Base-by-base conservation (phyloP, 139 green algal genomes). In the Chlorella vulgaris region DNA sequence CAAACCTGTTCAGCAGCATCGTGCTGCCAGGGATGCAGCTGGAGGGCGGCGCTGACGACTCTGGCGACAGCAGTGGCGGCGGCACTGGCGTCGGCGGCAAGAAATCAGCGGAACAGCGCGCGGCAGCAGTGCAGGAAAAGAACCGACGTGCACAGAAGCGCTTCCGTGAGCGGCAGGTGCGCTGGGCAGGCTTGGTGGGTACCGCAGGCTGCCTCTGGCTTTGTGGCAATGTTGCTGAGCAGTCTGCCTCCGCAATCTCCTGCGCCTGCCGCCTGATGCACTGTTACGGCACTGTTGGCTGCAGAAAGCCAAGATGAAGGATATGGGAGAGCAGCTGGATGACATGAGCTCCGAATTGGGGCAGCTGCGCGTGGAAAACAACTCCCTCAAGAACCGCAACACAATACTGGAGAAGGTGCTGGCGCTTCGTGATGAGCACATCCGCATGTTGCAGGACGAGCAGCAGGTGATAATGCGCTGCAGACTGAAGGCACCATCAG, bases 331-430 rank as follows among this genome's bases (percentile, higher is more conserved):
- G 33, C 78, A 89, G 80, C 77, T 91, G 61, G 81, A 88, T 31
- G 76, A 88, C 31, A 89, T 88, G 75, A 80, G 50, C 47, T 33
- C 26, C 1, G 69, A 89, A 61, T 53, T 89, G 60, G 67, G 61
- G 31, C 71, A 77, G 31, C 51, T 91, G 36, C 53, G 70, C 4
- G 50, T 88, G 74, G 86, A 91, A 67, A 91, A 91, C 79, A 83
- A 67, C 39, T 33, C 39, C 21, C 60, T 91, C 22, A 78, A 87
- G 55, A 89, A 83, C 67, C 66, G 88, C 38, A 91, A 91, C 63
- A 81, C 66, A 24, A 85, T 91, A 7, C 60, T 91, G 70, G 88
- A 91, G 60, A 91, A 91, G 77, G 81, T 91, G 60, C 76, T 91
- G 51, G 78, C 77, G 26, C 80, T 91, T 47, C 67, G 84, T 4